Conservation (phyloP, 371 early-diverging fungal species). For the Phascolomyces articulosus region DNA sequence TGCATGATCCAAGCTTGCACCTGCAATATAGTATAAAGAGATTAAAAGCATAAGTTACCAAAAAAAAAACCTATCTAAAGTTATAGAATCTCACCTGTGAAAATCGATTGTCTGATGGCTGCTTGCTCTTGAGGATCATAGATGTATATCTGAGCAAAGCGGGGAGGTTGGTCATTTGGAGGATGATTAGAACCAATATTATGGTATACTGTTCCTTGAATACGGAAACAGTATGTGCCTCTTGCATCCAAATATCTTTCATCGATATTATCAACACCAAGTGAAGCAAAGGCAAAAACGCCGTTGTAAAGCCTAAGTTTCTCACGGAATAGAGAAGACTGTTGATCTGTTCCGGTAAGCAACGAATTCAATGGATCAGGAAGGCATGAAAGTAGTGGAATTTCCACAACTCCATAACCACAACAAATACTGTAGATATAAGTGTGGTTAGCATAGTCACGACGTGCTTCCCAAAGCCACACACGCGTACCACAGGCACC, state of each 20-base stretch:
- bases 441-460: neutral
- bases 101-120: neutral
- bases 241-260: conserved; percentile 3
- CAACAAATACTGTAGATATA: conserved; percentile 1
- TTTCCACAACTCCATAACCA: neutral
- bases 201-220: conserved; percentile 9
- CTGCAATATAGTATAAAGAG: too few species aligned
- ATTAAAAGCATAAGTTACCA: neutral
- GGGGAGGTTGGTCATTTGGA: neutral
- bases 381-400: neutral
- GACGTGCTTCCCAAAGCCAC: neutral
- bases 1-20: neutral
- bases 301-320: conserved; percentile 18
- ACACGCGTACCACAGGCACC: neutral
- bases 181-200: neutral
- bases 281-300: conserved; percentile 18
- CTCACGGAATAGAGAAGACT: conserved; percentile 5
- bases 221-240: conserved; percentile 8
- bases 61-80: neutral
- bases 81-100: neutral
- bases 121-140: neutral
- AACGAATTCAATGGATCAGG: conserved; percentile 4
- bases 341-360: neutral
- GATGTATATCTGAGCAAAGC: conserved; percentile 11
- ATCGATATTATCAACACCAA: conserved; percentile 15